Conservation (phyloP, 495 filamentous ascomycete genomes). For the Aspergillus baeticus region DNA sequence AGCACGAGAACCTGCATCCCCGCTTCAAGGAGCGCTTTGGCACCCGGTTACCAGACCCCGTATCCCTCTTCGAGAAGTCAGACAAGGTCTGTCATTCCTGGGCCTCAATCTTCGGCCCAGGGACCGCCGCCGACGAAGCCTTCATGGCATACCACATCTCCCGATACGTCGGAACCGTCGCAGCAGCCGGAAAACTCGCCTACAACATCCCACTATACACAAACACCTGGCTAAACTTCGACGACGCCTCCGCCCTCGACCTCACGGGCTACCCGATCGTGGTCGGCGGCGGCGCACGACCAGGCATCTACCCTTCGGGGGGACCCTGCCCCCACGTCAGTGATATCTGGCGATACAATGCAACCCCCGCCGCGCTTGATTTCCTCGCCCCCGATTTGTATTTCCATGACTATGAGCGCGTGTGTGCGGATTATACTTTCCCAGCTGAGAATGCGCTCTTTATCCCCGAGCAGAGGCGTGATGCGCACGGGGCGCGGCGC, state of each 20-base stretch:
- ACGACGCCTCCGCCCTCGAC: constrained; percentile 22
- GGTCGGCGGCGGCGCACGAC: constrained; percentile 40
- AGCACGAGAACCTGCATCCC: not conserved
- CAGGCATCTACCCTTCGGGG: constrained; percentile 49
- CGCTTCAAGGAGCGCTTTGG: not conserved
- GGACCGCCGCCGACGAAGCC: constrained; percentile 41
- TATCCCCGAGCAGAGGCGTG: not conserved
- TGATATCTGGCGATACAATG: constrained; percentile 45
- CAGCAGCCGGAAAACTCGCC: constrained; percentile 37
- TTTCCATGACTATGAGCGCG: constrained; percentile 37
- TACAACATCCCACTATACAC: constrained; percentile 47
- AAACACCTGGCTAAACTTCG: constrained; percentile 47
- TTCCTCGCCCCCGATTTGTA: constrained; percentile 52
- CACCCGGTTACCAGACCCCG: not conserved
- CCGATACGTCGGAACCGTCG: constrained; percentile 41
- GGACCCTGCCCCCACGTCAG: constrained; percentile 38
- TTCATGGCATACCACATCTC: constrained; percentile 53
- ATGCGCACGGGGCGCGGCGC: not conserved
- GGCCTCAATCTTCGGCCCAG: constrained; percentile 41
- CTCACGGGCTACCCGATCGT: constrained; percentile 31
- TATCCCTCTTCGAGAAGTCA: no score
- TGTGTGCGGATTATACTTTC: not conserved
- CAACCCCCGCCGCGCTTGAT: constrained; percentile 44
- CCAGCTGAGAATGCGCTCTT: not conserved
- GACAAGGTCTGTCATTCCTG: constrained; percentile 18